Evolutionary conservation across 768 basidiomycete genomes (phyloP).

Genomic region (Pleurotus cornucopiae): DNA sequence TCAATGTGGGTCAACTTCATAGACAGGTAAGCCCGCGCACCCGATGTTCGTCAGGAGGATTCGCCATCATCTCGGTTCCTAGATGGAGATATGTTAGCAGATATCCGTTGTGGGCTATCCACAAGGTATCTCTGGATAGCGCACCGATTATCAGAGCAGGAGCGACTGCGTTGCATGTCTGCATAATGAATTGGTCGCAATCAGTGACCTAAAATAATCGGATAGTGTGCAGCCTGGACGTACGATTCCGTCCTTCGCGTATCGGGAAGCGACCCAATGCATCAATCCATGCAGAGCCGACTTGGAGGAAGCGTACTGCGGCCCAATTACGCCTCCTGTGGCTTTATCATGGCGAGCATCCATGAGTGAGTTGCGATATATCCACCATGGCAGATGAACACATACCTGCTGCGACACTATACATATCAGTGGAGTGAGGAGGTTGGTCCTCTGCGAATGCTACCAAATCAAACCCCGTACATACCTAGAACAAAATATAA

Average conservation of each 20-base stretch:
- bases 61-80: conserved; percentile 47
- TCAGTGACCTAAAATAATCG: too few relatives aligned
- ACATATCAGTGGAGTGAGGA: too few relatives aligned
- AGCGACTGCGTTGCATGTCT: conserved; percentile 52
- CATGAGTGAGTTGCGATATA: not conserved
- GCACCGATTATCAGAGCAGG: conserved; percentile 46
- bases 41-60: conserved; percentile 20
- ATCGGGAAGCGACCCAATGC: conserved; percentile 49
- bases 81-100: not conserved
- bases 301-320: conserved; percentile 55
- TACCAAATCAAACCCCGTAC: not conserved
- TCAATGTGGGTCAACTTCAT: not conserved
- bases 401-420: conserved; percentile 43
- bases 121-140: not conserved
- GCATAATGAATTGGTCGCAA: not conserved
- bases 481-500: conserved; percentile 50
- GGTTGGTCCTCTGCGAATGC: not conserved
- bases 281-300: conserved; percentile 50
- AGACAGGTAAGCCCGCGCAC: not conserved
- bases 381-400: not conserved
- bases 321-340: conserved; percentile 50
- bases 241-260: conserved; percentile 48
- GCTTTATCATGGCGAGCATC: conserved; percentile 17
- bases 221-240: conserved; percentile 9
- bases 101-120: too few relatives aligned